Evolutionary conservation across 352 stramenopile genomes (phyloP), one percentile per base, ranked within the genome.

Genomic region (Phytophthora ohioensis): DNA sequence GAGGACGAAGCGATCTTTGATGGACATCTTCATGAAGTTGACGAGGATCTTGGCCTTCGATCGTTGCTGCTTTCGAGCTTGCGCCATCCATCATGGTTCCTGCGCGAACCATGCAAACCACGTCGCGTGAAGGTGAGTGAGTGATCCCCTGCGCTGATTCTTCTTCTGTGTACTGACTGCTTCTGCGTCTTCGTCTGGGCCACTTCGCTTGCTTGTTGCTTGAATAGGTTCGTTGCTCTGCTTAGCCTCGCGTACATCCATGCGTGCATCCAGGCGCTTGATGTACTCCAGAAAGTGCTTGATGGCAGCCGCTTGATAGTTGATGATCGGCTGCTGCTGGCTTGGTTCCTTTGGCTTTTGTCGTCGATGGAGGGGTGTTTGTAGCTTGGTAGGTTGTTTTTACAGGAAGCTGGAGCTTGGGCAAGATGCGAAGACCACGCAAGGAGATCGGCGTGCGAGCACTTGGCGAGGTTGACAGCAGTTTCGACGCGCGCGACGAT

Each of bases 61-160:
- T 5, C 54, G 46, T 49, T 63, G 48, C n/a, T 58, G 58, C 53
- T 73, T 65, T 0, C 12, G 5, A 1, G 21, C 52, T 6, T 41
- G 34, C 39, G 41, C 47, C 38, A 60, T 27, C 12, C 42, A 47
- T 0, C 21, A 6, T 7, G 67, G 55, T 12, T 70, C 35, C 15
- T 57, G 53, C 3, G 54, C 27, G 46, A 69, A 69, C 58, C 59
- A 74, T 4, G 67, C 13, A 15, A 70, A 75, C 59, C 59, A 75
- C 1, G 32, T 59, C 1, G 38, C 31, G 4, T 53, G 47, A 34
- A 71, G 64, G 64, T 71, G 39, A 27, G 55, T 71, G 0, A 51
- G 5, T 5, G 47, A 60, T 34, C 17, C 11, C 17, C 35, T 39
- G 34, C 43, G 15, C 46, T 55, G 42, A 2, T 55, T 59, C 36